These are phyloP conservation scores for Catharanthus roseus DNA, from an alignment of 257 asterid genomes.

Conservation along the genomic window DNA sequence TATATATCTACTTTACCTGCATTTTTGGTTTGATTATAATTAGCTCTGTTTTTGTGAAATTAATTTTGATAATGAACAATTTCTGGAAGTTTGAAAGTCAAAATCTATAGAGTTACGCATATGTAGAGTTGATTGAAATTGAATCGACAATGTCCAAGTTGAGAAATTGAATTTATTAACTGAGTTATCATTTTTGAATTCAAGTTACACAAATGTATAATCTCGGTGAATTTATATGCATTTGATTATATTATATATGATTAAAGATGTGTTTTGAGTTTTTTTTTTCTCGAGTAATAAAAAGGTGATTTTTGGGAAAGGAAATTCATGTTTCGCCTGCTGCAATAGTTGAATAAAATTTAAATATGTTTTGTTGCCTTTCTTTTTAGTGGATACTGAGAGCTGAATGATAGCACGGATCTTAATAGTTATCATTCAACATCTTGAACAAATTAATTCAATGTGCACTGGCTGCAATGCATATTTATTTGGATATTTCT, in stretches of 20 bases:
- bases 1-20: constrained; percentile 11
- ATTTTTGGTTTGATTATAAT: background rate
- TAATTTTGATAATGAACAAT: background rate
- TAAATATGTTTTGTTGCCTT: background rate
- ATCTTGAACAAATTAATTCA: constrained; percentile 1
- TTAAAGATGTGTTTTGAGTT: constrained; percentile 1
- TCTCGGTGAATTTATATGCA: background rate
- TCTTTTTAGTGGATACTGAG: background rate
- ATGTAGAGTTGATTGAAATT: background rate
- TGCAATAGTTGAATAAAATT: background rate
- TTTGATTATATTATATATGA: constrained; percentile 11
- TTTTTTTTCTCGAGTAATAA: background rate
- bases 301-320: background rate
- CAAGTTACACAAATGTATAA: background rate
- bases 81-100: background rate
- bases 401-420: background rate
- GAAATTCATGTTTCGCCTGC: background rate
- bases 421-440: background rate
- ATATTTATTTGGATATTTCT: constrained; percentile 29
- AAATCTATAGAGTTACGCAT: background rate
- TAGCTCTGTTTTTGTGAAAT: background rate
- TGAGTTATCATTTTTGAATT: background rate
- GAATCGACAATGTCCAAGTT: background rate
- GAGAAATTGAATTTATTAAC: background rate
- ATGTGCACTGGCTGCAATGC: constrained; percentile 15